phyloP scores from a whole-genome alignment of 225 moss, liverwort and hornwort species.

The Marchantia paleacea region DNA sequence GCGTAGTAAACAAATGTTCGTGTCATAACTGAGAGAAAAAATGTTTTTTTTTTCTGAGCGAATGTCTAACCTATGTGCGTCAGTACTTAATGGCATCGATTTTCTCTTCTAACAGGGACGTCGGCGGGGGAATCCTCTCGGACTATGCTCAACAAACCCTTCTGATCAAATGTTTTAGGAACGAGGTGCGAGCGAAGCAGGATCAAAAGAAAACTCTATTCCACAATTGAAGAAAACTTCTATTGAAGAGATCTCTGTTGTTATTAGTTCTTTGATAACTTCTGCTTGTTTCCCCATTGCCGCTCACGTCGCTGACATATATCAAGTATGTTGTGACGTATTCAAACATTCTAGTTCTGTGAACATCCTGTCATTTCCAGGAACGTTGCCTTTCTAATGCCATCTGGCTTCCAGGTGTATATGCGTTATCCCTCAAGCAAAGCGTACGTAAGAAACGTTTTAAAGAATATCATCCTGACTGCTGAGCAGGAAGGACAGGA shows the following conservation, averaged over 20 bases:
- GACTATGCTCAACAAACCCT: conserved; percentile 58
- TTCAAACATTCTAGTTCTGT: too few relatives aligned
- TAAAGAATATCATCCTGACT: conserved; percentile 79
- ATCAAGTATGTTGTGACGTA: too few relatives aligned
- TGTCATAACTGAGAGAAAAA: too few relatives aligned
- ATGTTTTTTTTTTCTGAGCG: too few relatives aligned
- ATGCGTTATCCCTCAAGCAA: conserved; percentile 64
- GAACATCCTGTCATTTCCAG: too few relatives aligned
- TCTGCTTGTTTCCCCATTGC: not conserved
- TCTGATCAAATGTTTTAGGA: conserved; percentile 60
- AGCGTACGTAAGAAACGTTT: conserved; percentile 56
- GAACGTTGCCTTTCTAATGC: not conserved
- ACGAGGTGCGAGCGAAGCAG: conserved; percentile 51
- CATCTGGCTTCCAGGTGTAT: conserved; percentile 50
- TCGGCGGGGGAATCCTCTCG: conserved; percentile 68
- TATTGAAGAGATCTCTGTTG: not conserved
- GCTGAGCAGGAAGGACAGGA: conserved; percentile 78
- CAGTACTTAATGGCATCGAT: too few relatives aligned
- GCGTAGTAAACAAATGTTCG: too few relatives aligned
- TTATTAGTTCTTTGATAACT: not conserved
- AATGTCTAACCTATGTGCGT: too few relatives aligned
- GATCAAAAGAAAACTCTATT: too few relatives aligned
- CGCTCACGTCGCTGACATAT: too few relatives aligned
- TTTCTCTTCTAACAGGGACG: conserved; percentile 43
- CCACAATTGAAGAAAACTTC: too few relatives aligned